These are phyloP conservation scores for Hygrocybe coccinea DNA, from an alignment of 768 basidiomycete genomes.

Conservation along the genomic window DNA sequence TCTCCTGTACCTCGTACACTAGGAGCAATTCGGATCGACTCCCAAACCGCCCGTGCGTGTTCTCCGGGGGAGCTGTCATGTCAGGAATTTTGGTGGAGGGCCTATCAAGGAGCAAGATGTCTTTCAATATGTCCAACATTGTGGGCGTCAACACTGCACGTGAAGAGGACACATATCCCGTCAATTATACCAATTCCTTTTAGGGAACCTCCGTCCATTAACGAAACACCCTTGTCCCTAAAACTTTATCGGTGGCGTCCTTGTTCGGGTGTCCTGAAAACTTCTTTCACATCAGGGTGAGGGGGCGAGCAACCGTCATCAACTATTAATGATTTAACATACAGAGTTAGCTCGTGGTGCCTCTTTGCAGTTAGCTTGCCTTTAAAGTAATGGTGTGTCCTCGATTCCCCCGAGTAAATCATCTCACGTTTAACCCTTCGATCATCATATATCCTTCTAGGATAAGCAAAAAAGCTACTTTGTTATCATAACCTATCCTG, in stretches of 20 bases:
- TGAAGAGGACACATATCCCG: neutral
- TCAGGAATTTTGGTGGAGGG: no score
- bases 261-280: slow-evolving; percentile 2
- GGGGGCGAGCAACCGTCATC: slow-evolving; percentile 18
- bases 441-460: slow-evolving; percentile 21
- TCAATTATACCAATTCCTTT: neutral
- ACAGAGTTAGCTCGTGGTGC: slow-evolving; percentile 9
- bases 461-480: neutral
- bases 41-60: no score
- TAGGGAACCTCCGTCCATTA: neutral
- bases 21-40: no score
- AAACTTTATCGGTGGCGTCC: slow-evolving; percentile 21
- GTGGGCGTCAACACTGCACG: no score
- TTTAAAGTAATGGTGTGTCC: slow-evolving; percentile 9
- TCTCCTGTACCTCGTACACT: no score
- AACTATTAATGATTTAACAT: slow-evolving; percentile 10
- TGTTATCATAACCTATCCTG: neutral
- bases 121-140: no score
- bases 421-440: slow-evolving; percentile 24
- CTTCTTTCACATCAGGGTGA: slow-evolving; percentile 12
- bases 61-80: no score
- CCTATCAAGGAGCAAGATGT: no score
- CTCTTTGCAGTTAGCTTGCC: slow-evolving; percentile 10
- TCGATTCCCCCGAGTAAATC: neutral
- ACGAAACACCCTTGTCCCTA: slow-evolving; percentile 15